Evolutionary conservation across 306 rosid genomes (phyloP).

Genomic region (Gleditsia sinensis): DNA sequence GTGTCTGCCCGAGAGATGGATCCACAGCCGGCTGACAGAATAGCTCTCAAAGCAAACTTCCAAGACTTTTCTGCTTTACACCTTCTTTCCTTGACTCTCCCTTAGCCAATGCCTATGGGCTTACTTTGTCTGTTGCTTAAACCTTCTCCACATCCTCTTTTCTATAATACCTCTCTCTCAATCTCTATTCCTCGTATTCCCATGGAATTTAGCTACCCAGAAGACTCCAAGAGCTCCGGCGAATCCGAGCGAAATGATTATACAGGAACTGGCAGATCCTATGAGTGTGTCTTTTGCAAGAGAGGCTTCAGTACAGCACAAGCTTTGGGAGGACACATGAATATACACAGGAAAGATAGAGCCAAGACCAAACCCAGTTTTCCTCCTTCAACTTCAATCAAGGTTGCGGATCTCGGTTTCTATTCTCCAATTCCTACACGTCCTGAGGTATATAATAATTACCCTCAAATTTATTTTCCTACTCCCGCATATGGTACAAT

Average conservation of each 20-base stretch:
- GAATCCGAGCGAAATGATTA: slow-evolving; percentile 48
- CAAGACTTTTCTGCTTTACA: slow-evolving; percentile 59
- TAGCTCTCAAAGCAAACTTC: slow-evolving; percentile 47
- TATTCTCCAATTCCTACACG: slow-evolving; percentile 35
- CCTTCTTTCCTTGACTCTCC: slow-evolving; percentile 41
- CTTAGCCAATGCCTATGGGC: slow-evolving; percentile 55
- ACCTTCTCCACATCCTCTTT: slow-evolving; percentile 39
- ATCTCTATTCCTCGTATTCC: slow-evolving; percentile 20
- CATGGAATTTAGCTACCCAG: slow-evolving; percentile 52
- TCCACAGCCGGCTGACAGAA: slow-evolving; percentile 69
- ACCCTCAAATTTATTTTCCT: slow-evolving; percentile 47
- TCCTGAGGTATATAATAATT: slow-evolving; percentile 38
- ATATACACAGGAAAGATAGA: slow-evolving; percentile 82
- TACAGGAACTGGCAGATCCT: slow-evolving; percentile 57
- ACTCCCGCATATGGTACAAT: no score
- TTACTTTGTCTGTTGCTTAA: slow-evolving; percentile 53
- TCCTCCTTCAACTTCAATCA: slow-evolving; percentile 46
- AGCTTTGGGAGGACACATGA: slow-evolving; percentile 96
- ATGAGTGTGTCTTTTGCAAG: slow-evolving; percentile 89
- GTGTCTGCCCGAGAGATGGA: slow-evolving; percentile 29
- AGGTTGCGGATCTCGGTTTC: slow-evolving; percentile 37
- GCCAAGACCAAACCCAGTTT: slow-evolving; percentile 45
- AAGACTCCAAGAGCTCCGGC: slow-evolving; percentile 59
- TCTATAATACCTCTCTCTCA: slow-evolving; percentile 38
- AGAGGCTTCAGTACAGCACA: slow-evolving; percentile 93